A percentile compares a stretch with the other conserved stretches of the same genome.
phyloP scores from a whole-genome alignment of 140 eudicot species.

The Ambrosia hybrid region DNA sequence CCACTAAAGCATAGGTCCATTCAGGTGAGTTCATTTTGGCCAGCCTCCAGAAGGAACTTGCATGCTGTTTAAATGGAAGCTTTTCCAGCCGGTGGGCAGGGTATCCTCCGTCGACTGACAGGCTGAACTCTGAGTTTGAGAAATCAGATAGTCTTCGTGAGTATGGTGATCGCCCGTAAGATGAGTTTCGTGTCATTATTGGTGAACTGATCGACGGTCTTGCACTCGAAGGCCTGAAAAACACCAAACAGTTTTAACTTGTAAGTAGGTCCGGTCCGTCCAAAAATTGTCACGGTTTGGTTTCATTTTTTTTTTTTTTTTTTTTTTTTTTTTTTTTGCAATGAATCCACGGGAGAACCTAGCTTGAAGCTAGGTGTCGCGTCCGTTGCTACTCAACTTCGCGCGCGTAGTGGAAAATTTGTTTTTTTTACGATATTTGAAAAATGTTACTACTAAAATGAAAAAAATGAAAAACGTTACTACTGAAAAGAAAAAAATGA shows the following conservation, averaged over 20 bases:
- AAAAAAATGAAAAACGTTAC: too few species aligned
- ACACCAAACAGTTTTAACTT: conserved; percentile 12
- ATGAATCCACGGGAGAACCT: too few species aligned
- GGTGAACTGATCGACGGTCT: conserved; percentile 92
- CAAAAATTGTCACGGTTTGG: not conserved
- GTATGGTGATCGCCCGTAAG: conserved; percentile 86
- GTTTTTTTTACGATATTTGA: too few species aligned
- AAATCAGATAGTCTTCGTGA: conserved; percentile 81
- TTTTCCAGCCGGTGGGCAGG: conserved; percentile 61
- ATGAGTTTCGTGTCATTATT: conserved; percentile 78
- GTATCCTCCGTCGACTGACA: conserved; percentile 59
- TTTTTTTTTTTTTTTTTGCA: too few species aligned
- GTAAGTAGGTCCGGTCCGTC: too few species aligned
- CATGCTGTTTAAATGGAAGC: conserved; percentile 74
- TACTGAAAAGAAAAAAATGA: too few species aligned
- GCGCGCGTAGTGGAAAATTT: too few species aligned
- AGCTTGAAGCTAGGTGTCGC: too few species aligned
- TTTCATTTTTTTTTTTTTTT: too few species aligned
- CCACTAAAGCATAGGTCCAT: conserved; percentile 78
- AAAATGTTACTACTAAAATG: too few species aligned
- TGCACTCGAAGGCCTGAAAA: conserved; percentile 87
- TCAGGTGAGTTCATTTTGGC: conserved; percentile 91
- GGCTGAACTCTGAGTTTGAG: conserved; percentile 77
- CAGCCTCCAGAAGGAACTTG: conserved; percentile 77
- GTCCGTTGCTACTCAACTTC: too few species aligned